phyloP scores from a whole-genome alignment of 257 asterid genomes.

The Craterostigma plantagineum region DNA sequence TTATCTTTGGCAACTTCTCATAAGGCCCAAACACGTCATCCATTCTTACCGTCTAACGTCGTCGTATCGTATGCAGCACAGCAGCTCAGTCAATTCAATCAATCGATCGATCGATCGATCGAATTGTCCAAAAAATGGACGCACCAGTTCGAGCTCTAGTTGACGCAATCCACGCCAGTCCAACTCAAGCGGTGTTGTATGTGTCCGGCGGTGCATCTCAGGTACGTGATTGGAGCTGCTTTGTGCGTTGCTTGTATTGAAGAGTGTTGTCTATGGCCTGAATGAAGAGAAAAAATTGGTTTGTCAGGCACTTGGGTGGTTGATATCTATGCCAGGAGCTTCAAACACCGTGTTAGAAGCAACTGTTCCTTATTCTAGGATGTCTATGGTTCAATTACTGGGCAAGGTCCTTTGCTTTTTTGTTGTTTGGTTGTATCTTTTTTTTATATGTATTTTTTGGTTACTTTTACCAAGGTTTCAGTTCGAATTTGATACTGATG shows the following conservation, averaged over 20 bases:
- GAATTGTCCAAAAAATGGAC: conserved; percentile 48
- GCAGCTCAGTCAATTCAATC: too few relatives aligned
- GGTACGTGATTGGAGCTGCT: too few relatives aligned
- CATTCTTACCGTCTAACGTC: too few relatives aligned
- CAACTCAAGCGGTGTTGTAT: conserved; percentile 61
- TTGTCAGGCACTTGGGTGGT: conserved; percentile 93
- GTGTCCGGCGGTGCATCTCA: conserved; percentile 96
- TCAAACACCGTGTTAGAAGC: conserved; percentile 70
- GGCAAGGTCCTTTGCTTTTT: conserved; percentile 40
- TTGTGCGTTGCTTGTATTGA: too few relatives aligned
- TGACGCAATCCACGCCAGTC: conserved; percentile 60
- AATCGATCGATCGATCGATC: conserved; percentile 3
- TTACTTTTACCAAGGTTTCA: not conserved
- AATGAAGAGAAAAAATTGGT: too few relatives aligned
- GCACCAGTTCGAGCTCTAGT: conserved; percentile 44
- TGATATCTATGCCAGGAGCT: conserved; percentile 91
- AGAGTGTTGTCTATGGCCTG: too few relatives aligned
- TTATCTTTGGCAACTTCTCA: too few relatives aligned
- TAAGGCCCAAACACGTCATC: too few relatives aligned
- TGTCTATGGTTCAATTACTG: conserved; percentile 71
- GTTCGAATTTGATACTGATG: not conserved
- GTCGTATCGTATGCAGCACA: too few relatives aligned
- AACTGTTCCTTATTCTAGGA: conserved; percentile 68
- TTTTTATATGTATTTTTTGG: not conserved
- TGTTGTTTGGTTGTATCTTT: not conserved